Conservation (phyloP, 257 asterid genomes). For the Rhazya stricta region DNA sequence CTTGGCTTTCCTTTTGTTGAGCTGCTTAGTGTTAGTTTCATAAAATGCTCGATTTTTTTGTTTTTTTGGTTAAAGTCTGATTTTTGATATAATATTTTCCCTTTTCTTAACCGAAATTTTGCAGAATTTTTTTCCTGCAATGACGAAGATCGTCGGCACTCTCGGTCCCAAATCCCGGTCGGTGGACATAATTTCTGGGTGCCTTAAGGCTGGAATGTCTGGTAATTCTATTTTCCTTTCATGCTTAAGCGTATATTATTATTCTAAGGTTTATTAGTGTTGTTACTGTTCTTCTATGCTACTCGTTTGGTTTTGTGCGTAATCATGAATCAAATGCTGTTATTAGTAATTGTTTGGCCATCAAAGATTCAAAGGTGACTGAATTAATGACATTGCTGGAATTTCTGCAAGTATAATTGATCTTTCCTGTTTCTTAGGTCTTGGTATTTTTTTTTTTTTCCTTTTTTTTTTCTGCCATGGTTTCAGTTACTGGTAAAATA, state of each 20-base stretch:
- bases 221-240: conserved; percentile 34
- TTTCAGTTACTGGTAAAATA: conserved; percentile 5
- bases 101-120: not conserved
- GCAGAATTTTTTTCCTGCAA: conserved; percentile 77
- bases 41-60: not conserved
- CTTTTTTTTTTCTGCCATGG: not conserved
- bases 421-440: not conserved
- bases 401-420: not conserved
- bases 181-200: conserved; percentile 66
- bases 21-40: not conserved
- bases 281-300: not conserved
- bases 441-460: not conserved
- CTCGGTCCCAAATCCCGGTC: conserved; percentile 77
- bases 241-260: not conserved
- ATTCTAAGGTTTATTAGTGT: not conserved
- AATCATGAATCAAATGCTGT: not conserved
- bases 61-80: too few relatives aligned
- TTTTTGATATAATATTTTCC: not conserved
- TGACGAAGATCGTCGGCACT: conserved; percentile 94
- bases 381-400: not conserved
- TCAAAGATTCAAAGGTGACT: not conserved
- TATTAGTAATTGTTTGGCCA: not conserved
- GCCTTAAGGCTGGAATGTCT: conserved; percentile 90
- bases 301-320: not conserved
- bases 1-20: not conserved